A percentile compares a stretch with the other conserved stretches of the same genome.
phyloP scores from a whole-genome alignment of 371 early-diverging fungal species.

The Chytridium lagenaria region DNA sequence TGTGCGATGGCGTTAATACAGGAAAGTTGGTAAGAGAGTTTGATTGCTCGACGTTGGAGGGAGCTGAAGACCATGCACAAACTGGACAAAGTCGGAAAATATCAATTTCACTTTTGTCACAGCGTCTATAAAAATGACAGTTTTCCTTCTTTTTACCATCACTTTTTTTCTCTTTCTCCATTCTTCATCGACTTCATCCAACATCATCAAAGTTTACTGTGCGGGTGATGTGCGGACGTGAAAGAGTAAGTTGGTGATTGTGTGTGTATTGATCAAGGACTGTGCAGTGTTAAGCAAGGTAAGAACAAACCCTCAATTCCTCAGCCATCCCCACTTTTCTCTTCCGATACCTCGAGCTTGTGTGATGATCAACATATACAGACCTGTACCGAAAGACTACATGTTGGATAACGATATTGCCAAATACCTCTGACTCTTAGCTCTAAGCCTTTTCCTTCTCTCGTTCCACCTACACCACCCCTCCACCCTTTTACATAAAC shows the following conservation, averaged over 20 bases:
- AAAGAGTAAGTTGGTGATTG: too few species aligned
- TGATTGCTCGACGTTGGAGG: too few species aligned
- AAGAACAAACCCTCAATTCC: conserved; percentile 38
- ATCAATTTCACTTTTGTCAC: too few species aligned
- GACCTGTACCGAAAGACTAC: conserved; percentile 13
- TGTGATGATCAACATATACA: conserved; percentile 4
- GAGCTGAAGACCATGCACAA: too few species aligned
- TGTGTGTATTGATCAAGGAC: too few species aligned
- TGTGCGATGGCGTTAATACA: not conserved
- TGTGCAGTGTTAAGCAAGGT: too few species aligned
- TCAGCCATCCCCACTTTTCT: conserved; percentile 35
- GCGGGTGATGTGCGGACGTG: too few species aligned
- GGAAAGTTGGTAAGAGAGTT: too few species aligned
- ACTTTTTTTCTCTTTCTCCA: not conserved
- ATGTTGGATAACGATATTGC: conserved; percentile 19
- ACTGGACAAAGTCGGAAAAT: too few species aligned
- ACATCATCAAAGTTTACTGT: not conserved
- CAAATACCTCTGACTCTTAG: conserved; percentile 5
- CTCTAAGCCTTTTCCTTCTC: not conserved
- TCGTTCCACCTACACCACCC: not conserved
- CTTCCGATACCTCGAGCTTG: too few species aligned
- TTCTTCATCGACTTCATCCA: conserved; percentile 6
- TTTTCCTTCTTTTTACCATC: not conserved
- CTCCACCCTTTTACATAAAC: not conserved
- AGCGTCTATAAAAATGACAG: too few species aligned